A percentile compares a stretch with the other conserved stretches of the same genome.
phyloP scores from a whole-genome alignment of 192 early-diverging fungal genomes.

The Backusella psychrophila region DNA sequence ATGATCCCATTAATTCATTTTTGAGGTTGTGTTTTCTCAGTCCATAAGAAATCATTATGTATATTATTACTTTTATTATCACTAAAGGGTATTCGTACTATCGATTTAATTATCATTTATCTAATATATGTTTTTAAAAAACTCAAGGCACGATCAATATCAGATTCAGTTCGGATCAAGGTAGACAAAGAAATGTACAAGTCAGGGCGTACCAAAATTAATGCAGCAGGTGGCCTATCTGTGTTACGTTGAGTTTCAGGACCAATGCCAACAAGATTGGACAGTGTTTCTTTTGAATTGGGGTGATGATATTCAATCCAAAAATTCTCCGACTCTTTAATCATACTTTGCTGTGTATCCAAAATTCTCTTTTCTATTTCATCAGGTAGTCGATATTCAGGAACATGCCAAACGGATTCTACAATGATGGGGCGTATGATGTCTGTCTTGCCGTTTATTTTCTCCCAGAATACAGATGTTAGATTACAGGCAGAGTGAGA shows the following conservation, averaged over 20 bases:
- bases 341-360: neutral
- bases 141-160: conserved; percentile 4
- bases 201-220: conserved; percentile 26
- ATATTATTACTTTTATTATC: neutral
- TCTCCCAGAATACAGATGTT: neutral
- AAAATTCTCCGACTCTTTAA: neutral
- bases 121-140: neutral
- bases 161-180: neutral
- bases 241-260: neutral
- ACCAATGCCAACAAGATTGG: neutral
- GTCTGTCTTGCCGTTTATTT: neutral
- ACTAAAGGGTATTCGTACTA: neutral
- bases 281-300: neutral
- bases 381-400: neutral
- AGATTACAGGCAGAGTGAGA: neutral
- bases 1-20: no score
- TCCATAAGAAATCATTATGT: neutral
- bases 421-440: neutral
- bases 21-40: no score
- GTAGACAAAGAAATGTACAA: conserved; percentile 11
- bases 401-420: neutral
- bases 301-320: neutral
- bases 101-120: neutral
- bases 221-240: neutral
- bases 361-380: neutral